phyloP scores from a whole-genome alignment of 2,329 filamentous ascomycete genomes.

The Tolypocladium tundrense region DNA sequence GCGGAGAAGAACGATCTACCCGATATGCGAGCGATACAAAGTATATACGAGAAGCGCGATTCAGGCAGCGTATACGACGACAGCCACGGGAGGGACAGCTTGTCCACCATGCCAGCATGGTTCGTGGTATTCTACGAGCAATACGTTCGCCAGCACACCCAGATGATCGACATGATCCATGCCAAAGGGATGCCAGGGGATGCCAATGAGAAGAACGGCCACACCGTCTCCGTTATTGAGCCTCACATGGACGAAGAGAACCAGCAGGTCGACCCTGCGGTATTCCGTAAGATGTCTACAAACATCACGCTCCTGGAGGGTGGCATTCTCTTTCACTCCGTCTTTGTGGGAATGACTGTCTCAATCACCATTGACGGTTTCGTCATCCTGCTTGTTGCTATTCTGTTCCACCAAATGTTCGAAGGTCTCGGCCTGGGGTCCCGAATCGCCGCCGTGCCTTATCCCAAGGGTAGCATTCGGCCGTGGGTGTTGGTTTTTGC shows the following conservation, averaged over 20 bases:
- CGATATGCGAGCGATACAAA: background rate
- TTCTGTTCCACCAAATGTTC: slow-evolving; percentile 63
- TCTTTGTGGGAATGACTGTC: slow-evolving; percentile 66
- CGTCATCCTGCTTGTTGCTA: slow-evolving; percentile 55
- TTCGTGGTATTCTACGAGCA: slow-evolving; percentile 55
- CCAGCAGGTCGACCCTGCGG: slow-evolving; percentile 30
- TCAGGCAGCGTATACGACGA: slow-evolving; percentile 23
- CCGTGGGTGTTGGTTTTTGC: slow-evolving; percentile 53
- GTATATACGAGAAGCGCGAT: background rate
- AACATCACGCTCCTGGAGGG: slow-evolving; percentile 69
- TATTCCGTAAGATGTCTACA: slow-evolving; percentile 53
- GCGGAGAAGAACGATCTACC: background rate
- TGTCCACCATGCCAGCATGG: slow-evolving; percentile 45
- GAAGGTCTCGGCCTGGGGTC: slow-evolving; percentile 60
- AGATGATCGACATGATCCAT: slow-evolving; percentile 45
- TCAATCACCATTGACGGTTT: slow-evolving; percentile 60
- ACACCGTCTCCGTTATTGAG: slow-evolving; percentile 18
- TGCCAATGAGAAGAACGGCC: slow-evolving; percentile 19
- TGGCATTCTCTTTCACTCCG: slow-evolving; percentile 68
- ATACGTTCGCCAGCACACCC: slow-evolving; percentile 49
- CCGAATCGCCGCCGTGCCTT: slow-evolving; percentile 58
- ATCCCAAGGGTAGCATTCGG: slow-evolving; percentile 42
- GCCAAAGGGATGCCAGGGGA: slow-evolving; percentile 8
- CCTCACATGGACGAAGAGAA: slow-evolving; percentile 26
- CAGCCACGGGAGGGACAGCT: slow-evolving; percentile 11